These are phyloP conservation scores for Barnettozyma wickerhamii DNA, from an alignment of 805 yeast genomes.

Conservation along the genomic window DNA sequence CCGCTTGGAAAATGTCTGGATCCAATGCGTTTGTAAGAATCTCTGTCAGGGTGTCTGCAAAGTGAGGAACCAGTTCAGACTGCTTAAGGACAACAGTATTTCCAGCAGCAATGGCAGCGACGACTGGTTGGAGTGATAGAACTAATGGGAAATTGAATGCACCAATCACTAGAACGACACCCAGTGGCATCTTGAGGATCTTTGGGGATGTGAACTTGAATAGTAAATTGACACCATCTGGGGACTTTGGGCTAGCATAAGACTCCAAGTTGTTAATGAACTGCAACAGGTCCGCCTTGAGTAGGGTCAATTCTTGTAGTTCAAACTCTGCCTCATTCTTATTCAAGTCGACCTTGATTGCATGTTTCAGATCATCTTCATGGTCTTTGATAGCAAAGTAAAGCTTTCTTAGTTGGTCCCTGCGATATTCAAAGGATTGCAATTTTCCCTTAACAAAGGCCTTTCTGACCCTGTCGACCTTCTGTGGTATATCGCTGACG, in stretches of 20 bases:
- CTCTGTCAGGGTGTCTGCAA: constrained; percentile 51
- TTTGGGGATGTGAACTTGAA: constrained; percentile 18
- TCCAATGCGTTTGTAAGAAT: constrained; percentile 51
- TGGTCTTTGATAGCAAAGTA: constrained; percentile 62
- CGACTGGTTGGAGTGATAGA: constrained; percentile 59
- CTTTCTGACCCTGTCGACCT: constrained; percentile 4
- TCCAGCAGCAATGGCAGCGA: constrained; percentile 84
- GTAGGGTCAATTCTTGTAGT: constrained; percentile 49
- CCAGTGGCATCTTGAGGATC: constrained; percentile 39
- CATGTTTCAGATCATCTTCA: constrained; percentile 47
- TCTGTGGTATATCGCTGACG: constrained; percentile 7
- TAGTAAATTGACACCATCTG: constrained; percentile 13
- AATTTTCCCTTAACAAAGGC: constrained; percentile 42
- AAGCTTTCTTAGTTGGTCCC: constrained; percentile 60
- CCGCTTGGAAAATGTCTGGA: constrained; percentile 51
- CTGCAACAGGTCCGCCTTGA: constrained; percentile 51
- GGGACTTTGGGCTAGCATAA: constrained; percentile 53
- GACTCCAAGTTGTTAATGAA: constrained; percentile 54
- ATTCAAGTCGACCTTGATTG: constrained; percentile 64
- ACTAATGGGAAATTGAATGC: constrained; percentile 81
- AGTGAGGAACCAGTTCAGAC: constrained; percentile 63
- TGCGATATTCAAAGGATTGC: constrained; percentile 49
- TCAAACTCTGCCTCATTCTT: constrained; percentile 60
- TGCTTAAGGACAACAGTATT: constrained; percentile 54
- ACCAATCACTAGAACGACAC: constrained; percentile 66